Evolutionary conservation across 352 stramenopile genomes (phyloP).

Genomic region (Globisporangium paddicum): DNA sequence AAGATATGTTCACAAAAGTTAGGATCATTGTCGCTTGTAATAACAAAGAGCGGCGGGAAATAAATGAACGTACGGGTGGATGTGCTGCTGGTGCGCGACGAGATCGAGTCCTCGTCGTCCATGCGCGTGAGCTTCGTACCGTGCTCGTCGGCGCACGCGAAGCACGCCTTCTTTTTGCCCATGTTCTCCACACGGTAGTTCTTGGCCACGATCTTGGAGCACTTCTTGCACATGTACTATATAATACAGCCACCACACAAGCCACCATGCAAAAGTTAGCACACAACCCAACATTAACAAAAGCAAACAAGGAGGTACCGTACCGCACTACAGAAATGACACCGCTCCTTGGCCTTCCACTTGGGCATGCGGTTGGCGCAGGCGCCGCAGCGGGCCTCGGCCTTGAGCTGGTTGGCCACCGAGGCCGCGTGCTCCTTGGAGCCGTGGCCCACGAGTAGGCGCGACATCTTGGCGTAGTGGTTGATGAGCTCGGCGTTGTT

Average conservation of each 20-base stretch:
- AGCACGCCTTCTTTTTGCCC: conserved; percentile 38
- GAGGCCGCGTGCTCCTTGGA: conserved; percentile 27
- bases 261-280: conserved; percentile 5
- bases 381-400: conserved; percentile 51
- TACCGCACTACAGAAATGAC: conserved; percentile 59
- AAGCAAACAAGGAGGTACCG: conserved; percentile 5
- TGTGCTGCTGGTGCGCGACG: conserved; percentile 7
- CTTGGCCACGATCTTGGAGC: conserved; percentile 44
- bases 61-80: conserved; percentile 5
- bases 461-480: conserved; percentile 62
- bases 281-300: not conserved
- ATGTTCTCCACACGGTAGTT: conserved; percentile 54
- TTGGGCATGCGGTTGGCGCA: conserved; percentile 57
- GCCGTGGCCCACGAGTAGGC: conserved; percentile 21
- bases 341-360: conserved; percentile 54
- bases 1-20: not conserved
- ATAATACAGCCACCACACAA: not conserved
- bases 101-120: conserved; percentile 12
- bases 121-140: conserved; percentile 23
- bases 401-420: conserved; percentile 46
- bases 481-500: conserved; percentile 60
- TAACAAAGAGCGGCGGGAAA: not conserved
- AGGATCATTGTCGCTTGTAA: not conserved
- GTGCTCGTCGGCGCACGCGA: conserved; percentile 49
- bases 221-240: conserved; percentile 73